Percentiles rank a stretch among this genome's conserved stretches.
These are phyloP conservation scores for Dactylellina cionopaga DNA, from an alignment of 2,329 filamentous ascomycete genomes.

Conservation along the genomic window DNA sequence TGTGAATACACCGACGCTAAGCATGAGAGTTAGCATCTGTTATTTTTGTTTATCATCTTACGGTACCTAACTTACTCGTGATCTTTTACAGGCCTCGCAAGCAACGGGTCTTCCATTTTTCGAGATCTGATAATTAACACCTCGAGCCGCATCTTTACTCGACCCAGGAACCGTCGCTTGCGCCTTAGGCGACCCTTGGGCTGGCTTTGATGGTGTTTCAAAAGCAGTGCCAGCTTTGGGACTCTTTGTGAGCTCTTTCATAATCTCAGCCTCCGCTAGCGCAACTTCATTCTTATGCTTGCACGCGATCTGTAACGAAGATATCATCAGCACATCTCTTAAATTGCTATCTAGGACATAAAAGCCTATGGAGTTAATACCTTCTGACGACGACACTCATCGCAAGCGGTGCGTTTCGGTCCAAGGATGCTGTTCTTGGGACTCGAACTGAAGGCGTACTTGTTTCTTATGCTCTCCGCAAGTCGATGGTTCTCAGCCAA, in stretches of 20 bases:
- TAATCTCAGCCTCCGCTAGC: conserved; percentile 47
- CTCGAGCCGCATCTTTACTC: conserved; percentile 26
- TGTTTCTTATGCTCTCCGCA: conserved; percentile 43
- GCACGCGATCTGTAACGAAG: conserved; percentile 36
- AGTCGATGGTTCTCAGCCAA: conserved; percentile 41
- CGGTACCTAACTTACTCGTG: conserved; percentile 35
- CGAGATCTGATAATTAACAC: conserved; percentile 49
- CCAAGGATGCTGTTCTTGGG: conserved; percentile 51
- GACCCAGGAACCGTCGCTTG: conserved; percentile 14
- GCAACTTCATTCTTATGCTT: conserved; percentile 52
- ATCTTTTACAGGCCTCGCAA: conserved; percentile 52
- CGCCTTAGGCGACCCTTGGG: conserved; percentile 31
- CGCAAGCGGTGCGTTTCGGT: conserved; percentile 51
- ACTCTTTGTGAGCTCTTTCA: conserved; percentile 36
- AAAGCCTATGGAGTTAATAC: background rate
- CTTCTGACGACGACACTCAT: conserved; percentile 53
- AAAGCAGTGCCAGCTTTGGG: conserved; percentile 12
- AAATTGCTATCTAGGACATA: background rate
- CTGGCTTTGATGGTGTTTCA: conserved; percentile 30
- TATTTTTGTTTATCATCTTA: background rate
- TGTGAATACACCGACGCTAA: conserved; percentile 50
- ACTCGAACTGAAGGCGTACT: conserved; percentile 41
- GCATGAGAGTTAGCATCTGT: conserved; percentile 2
- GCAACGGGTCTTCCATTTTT: conserved; percentile 50
- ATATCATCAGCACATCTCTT: background rate